Percentiles rank a stretch among this genome's conserved stretches.
phyloP scores from a whole-genome alignment of 208 protist species.

The Tritrichomonas foetus region DNA sequence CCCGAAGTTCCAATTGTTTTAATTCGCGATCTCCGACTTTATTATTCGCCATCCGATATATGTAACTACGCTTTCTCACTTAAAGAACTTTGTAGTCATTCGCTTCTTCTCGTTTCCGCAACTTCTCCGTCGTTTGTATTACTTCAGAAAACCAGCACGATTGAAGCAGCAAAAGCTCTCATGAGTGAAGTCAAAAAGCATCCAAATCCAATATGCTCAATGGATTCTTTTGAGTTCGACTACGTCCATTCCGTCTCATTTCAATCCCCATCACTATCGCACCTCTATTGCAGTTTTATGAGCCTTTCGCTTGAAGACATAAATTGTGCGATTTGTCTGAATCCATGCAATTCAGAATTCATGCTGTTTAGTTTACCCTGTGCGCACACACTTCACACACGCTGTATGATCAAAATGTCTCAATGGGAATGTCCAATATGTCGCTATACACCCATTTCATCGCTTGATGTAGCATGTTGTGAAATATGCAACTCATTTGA shows the following conservation, averaged over 20 bases:
- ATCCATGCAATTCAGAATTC: background rate
- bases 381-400: background rate
- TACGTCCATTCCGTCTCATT: background rate
- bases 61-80: background rate
- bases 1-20: background rate
- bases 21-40: background rate
- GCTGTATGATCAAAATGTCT: background rate
- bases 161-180: background rate
- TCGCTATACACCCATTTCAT: background rate
- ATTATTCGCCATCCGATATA: slow-evolving; percentile 30
- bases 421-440: slow-evolving; percentile 36
- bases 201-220: background rate
- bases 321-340: background rate
- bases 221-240: background rate
- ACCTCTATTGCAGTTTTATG: background rate
- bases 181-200: background rate
- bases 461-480: background rate
- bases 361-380: background rate
- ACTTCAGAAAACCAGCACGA: background rate
- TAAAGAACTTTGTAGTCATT: too few species aligned
- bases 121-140: background rate
- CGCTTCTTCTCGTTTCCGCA: background rate
- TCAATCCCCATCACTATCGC: background rate
- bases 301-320: background rate
- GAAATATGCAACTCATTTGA: background rate